phyloP scores from a whole-genome alignment of 345 rosid genomes.

The Eucalyptus tenuipes region DNA sequence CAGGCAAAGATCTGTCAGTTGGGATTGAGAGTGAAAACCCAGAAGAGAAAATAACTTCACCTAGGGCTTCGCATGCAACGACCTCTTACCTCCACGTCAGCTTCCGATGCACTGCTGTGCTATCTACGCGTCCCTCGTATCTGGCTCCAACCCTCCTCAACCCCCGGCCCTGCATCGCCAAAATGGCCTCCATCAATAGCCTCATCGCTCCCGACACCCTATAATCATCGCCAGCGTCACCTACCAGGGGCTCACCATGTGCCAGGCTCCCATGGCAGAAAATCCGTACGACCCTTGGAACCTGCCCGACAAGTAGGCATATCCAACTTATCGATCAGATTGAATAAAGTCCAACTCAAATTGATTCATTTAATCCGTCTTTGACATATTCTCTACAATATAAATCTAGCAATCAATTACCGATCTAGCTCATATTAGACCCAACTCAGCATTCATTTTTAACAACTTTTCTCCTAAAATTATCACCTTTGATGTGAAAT shows the following conservation, averaged over 20 bases:
- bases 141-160: conserved; percentile 28
- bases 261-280: conserved; percentile 64
- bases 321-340: background rate
- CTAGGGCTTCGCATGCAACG: conserved; percentile 41
- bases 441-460: background rate
- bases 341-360: background rate
- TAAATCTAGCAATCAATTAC: background rate
- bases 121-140: conserved; percentile 18
- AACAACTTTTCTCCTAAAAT: background rate
- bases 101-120: conserved; percentile 37
- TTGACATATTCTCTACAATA: background rate
- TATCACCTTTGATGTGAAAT: background rate
- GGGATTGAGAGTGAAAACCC: background rate
- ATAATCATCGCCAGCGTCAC: conserved; percentile 50
- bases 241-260: conserved; percentile 74
- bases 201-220: conserved; percentile 24
- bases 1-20: background rate
- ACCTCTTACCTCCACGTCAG: conserved; percentile 51
- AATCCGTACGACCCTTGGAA: conserved; percentile 17
- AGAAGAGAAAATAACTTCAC: conserved; percentile 13
- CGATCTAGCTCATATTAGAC: no score
- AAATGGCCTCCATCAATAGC: conserved; percentile 42
- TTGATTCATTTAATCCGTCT: background rate
- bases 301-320: conserved; percentile 27
- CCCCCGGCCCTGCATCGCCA: conserved; percentile 4